A percentile compares a stretch with the other conserved stretches of the same genome.
These are phyloP conservation scores for Sungouiella thailandica DNA, from an alignment of 805 yeast species.

Conservation along the genomic window DNA sequence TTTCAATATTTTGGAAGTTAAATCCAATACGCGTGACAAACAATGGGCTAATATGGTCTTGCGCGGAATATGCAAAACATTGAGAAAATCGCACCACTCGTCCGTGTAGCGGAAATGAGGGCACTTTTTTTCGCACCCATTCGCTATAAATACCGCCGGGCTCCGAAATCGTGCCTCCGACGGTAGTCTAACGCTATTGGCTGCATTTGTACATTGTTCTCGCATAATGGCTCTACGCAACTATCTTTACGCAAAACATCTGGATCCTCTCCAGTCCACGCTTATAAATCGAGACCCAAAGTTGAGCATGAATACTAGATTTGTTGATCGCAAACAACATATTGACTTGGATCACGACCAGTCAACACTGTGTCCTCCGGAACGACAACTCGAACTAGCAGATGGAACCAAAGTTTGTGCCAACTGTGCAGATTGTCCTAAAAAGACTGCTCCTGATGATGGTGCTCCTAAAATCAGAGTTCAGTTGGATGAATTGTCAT, in stretches of 20 bases:
- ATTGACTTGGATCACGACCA: background rate
- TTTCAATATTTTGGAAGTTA: no score
- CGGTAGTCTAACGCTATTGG: background rate
- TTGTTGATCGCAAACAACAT: background rate
- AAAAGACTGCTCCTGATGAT: slow-evolving; percentile 7
- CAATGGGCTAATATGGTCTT: no score
- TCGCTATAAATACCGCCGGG: slow-evolving; percentile 1
- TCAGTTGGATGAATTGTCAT: slow-evolving; percentile 4
- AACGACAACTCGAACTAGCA: slow-evolving; percentile 12
- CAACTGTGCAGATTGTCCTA: slow-evolving; percentile 28
- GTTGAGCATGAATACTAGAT: background rate
- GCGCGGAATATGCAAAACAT: background rate
- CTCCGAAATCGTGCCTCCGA: background rate
- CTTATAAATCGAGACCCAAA: slow-evolving; percentile 13
- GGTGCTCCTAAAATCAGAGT: slow-evolving; percentile 11
- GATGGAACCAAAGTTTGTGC: slow-evolving; percentile 24
- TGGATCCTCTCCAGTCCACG: slow-evolving; percentile 14
- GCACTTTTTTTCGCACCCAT: slow-evolving; percentile 10
- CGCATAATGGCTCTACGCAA: slow-evolving; percentile 39
- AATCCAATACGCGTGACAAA: no score
- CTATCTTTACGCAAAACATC: slow-evolving; percentile 37
- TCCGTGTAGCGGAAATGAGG: slow-evolving; percentile 3
- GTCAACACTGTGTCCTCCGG: slow-evolving; percentile 4
- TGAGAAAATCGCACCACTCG: slow-evolving; percentile 5
- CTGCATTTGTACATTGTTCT: no score